Percentiles rank a stretch among this genome's conserved stretches.
phyloP scores from a whole-genome alignment of 495 filamentous ascomycete genomes.

The Chaetomidium leptoderma region DNA sequence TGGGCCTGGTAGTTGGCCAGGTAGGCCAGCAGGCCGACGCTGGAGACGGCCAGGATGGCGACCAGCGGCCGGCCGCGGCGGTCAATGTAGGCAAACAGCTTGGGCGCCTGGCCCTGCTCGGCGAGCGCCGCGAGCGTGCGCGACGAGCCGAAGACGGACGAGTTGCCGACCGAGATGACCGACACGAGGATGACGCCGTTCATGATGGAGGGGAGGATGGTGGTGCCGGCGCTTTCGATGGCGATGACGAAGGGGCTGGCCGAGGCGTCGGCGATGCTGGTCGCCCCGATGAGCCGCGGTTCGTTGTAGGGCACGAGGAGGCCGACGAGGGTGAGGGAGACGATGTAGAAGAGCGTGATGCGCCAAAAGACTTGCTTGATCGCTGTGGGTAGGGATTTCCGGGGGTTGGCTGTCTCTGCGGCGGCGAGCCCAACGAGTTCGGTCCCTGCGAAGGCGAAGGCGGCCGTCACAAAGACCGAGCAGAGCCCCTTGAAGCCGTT shows the following conservation, averaged over 20 bases:
- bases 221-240: conserved; percentile 73
- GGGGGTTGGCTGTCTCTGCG: conserved; percentile 82
- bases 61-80: conserved; percentile 75
- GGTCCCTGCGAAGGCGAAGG: conserved; percentile 88
- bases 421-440: conserved; percentile 89
- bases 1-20: conserved; percentile 62
- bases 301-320: conserved; percentile 71
- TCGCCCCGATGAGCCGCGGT: conserved; percentile 49
- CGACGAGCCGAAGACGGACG: conserved; percentile 81
- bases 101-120: conserved; percentile 77
- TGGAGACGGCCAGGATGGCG: conserved; percentile 63
- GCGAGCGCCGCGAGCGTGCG: conserved; percentile 83
- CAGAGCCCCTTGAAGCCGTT: conserved; percentile 94
- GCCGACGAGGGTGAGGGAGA: conserved; percentile 70
- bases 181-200: conserved; percentile 89
- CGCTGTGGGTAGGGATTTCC: conserved; percentile 79
- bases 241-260: conserved; percentile 89
- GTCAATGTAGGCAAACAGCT: conserved; percentile 76
- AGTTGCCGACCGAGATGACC: conserved; percentile 84
- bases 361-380: conserved; percentile 97
- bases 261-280: conserved; percentile 57
- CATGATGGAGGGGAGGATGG: conserved; percentile 73
- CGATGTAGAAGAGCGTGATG: conserved; percentile 82
- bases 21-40: conserved; percentile 73
- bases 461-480: conserved; percentile 87